phyloP scores from a whole-genome alignment of 345 rosid genomes.

The Eucalyptus sideroxylon region DNA sequence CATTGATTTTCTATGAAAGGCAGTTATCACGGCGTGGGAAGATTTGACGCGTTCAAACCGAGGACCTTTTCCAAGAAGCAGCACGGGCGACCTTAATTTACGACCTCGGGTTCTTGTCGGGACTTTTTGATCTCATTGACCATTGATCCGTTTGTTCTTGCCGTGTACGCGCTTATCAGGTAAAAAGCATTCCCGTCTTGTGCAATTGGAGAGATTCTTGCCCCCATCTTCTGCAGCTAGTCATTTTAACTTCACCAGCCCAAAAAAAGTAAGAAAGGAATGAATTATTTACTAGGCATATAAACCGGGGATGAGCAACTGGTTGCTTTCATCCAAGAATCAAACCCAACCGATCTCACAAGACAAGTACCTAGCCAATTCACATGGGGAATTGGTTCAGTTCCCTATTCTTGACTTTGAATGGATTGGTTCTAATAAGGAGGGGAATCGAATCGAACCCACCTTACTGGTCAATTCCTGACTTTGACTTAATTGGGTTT shows the following conservation, averaged over 20 bases:
- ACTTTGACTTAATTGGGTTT: background rate
- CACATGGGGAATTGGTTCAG: background rate
- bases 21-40: background rate
- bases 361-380: too few species aligned
- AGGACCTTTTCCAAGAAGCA: background rate
- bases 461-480: background rate
- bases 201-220: background rate
- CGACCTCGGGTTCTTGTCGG: background rate
- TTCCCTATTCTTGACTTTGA: background rate
- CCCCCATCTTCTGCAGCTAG: background rate
- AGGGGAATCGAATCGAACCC: background rate
- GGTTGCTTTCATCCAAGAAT: background rate
- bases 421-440: fast-evolving
- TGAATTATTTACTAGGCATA: background rate
- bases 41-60: background rate
- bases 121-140: background rate
- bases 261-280: background rate
- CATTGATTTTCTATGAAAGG: background rate
- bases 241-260: background rate
- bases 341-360: background rate
- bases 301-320: background rate
- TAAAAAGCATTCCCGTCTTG: background rate
- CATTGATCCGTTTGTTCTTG: background rate
- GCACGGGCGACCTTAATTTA: background rate
- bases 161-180: background rate